Evolutionary conservation across 129 eudicot species (phyloP).

Genomic region (Helichrysum umbraculigerum): DNA sequence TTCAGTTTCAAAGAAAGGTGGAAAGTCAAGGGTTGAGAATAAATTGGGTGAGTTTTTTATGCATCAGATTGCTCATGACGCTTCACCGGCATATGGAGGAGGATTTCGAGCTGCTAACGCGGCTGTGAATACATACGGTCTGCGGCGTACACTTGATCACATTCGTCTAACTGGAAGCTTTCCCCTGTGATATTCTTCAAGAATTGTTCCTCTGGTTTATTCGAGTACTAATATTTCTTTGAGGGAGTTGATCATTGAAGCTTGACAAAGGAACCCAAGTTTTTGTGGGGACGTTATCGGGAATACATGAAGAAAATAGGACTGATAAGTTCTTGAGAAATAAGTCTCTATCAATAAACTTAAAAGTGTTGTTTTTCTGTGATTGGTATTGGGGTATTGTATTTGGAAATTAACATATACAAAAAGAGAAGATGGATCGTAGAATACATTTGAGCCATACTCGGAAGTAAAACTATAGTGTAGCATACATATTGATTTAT

Average conservation of each 20-base stretch:
- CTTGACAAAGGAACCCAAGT: constrained; percentile 44
- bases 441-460: background rate
- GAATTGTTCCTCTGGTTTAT: constrained; percentile 18
- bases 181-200: constrained; percentile 42
- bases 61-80: constrained; percentile 89
- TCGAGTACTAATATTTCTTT: constrained; percentile 21
- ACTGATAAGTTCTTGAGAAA: constrained; percentile 18
- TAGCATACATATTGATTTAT: background rate
- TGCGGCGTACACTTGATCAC: constrained; percentile 86
- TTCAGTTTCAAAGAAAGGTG: constrained; percentile 81
- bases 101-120: constrained; percentile 88
- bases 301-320: constrained; percentile 22
- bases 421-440: background rate
- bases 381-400: constrained; percentile 39
- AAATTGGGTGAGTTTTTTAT: constrained; percentile 83
- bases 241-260: constrained; percentile 41
- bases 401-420: constrained; percentile 26
- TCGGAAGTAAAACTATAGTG: background rate
- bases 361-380: constrained; percentile 25
- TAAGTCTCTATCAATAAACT: constrained; percentile 33
- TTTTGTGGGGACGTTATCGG: constrained; percentile 43
- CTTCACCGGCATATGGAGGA: constrained; percentile 96
- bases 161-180: constrained; percentile 73
- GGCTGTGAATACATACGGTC: constrained; percentile 80
- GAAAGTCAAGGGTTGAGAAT: constrained; percentile 69